phyloP scores from a whole-genome alignment of 2,329 filamentous ascomycete genomes.

The Ophiocordyceps camponoti-leonardi region DNA sequence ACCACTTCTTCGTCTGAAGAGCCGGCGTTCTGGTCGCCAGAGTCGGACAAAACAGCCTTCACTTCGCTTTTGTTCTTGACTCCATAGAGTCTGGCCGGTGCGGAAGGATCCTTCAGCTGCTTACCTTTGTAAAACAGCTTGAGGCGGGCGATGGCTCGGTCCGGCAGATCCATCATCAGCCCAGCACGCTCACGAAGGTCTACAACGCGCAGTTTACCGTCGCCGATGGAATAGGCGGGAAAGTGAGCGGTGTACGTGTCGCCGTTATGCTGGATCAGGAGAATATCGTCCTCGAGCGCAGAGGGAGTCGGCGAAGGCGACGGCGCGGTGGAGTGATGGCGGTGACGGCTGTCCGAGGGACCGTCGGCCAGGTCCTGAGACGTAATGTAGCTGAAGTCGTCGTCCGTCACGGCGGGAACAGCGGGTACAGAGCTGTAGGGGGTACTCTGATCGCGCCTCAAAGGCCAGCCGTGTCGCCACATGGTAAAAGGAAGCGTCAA shows the following conservation, averaged over 20 bases:
- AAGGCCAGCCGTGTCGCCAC: conserved; percentile 35
- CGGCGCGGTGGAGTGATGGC: conserved; percentile 23
- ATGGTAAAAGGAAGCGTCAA: conserved; percentile 33
- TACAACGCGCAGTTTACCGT: conserved; percentile 49
- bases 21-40: conserved; percentile 13
- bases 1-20: conserved; percentile 26
- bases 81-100: conserved; percentile 40
- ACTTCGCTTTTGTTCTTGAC: conserved; percentile 45
- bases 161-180: conserved; percentile 45
- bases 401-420: conserved; percentile 49
- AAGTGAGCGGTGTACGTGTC: conserved; percentile 54
- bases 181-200: conserved; percentile 53
- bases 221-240: conserved; percentile 57
- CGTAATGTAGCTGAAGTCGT: conserved; percentile 73
- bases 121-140: conserved; percentile 60
- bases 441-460: conserved; percentile 27
- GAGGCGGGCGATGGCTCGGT: conserved; percentile 32
- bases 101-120: conserved; percentile 47
- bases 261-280: conserved; percentile 52
- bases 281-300: conserved; percentile 46
- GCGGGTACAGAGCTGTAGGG: conserved; percentile 32
- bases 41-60: conserved; percentile 27
- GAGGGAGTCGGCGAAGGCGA: conserved; percentile 16
- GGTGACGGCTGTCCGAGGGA: conserved; percentile 17
- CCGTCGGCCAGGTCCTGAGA: conserved; percentile 47